A percentile compares a stretch with the other conserved stretches of the same genome.
These are phyloP conservation scores for Fusarium multiceps DNA, from an alignment of 2,329 filamentous ascomycete genomes.

Conservation along the genomic window DNA sequence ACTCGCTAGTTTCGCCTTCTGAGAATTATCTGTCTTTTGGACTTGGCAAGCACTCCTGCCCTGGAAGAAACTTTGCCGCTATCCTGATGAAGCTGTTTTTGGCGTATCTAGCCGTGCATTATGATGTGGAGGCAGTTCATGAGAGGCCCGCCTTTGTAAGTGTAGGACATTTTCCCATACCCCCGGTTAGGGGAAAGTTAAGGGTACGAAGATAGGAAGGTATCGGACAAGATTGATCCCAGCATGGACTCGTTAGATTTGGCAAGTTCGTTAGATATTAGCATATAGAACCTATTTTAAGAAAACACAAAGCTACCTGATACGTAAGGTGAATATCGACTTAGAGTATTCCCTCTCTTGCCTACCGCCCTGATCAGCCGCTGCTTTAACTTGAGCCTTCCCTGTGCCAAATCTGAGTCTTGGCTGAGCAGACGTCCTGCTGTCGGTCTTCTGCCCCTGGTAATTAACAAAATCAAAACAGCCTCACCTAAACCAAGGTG, in stretches of 20 bases:
- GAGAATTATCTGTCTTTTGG: not conserved
- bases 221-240: not conserved
- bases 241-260: not conserved
- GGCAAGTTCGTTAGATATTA: not conserved
- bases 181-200: not conserved
- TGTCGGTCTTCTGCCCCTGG: not conserved
- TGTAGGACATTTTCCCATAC: not conserved
- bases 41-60: not conserved
- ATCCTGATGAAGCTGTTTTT: not conserved
- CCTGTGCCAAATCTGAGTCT: not conserved
- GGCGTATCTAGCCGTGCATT: not conserved
- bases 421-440: not conserved
- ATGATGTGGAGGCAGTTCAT: not conserved
- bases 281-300: fast-evolving
- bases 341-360: not conserved
- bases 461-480: not conserved
- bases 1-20: not conserved
- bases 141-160: not conserved
- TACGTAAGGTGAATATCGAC: not conserved
- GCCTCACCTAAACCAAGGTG: too few relatives aligned
- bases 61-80: not conserved
- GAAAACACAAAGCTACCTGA: not conserved
- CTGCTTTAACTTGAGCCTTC: not conserved
- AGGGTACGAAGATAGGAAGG: not conserved
- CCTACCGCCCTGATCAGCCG: not conserved